Evolutionary conservation across 176 grass and related monocot genomes (phyloP).

Genomic region (Canna indica): DNA sequence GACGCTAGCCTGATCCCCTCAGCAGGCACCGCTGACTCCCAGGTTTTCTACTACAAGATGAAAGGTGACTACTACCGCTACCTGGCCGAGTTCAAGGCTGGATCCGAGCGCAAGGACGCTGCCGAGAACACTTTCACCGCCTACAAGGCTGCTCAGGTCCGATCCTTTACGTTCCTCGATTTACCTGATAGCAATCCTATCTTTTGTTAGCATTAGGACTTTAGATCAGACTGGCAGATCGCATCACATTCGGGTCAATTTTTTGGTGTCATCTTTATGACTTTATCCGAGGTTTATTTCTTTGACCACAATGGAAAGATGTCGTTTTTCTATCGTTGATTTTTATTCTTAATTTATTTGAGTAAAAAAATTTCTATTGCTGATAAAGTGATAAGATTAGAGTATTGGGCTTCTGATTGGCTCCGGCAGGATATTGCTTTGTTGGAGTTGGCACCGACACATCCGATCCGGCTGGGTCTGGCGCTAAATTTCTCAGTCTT

Average conservation of each 20-base stretch:
- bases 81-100: slow-evolving; percentile 86
- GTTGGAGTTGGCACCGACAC: slow-evolving; percentile 76
- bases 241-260: neutral
- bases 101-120: slow-evolving; percentile 70
- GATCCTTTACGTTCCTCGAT: neutral
- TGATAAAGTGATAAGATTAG: no score
- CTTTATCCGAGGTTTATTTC: slow-evolving; percentile 21
- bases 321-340: no score
- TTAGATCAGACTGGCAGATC: neutral
- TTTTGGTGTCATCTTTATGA: slow-evolving; percentile 7
- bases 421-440: slow-evolving; percentile 58
- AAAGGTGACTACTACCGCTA: slow-evolving; percentile 96
- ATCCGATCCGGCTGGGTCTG: slow-evolving; percentile 89
- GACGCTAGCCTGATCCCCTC: slow-evolving; percentile 61
- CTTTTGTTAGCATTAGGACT: neutral
- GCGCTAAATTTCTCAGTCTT: slow-evolving; percentile 98
- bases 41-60: slow-evolving; percentile 99
- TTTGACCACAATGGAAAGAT: neutral
- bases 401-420: neutral
- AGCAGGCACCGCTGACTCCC: slow-evolving; percentile 47
- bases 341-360: no score
- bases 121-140: slow-evolving; percentile 64
- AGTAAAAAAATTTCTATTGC: no score
- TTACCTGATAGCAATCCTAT: slow-evolving; percentile 1
- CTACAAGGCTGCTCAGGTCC: slow-evolving; percentile 85